Base-by-base conservation (phyloP, 257 asterid species). In the Solanum rostratum region DNA sequence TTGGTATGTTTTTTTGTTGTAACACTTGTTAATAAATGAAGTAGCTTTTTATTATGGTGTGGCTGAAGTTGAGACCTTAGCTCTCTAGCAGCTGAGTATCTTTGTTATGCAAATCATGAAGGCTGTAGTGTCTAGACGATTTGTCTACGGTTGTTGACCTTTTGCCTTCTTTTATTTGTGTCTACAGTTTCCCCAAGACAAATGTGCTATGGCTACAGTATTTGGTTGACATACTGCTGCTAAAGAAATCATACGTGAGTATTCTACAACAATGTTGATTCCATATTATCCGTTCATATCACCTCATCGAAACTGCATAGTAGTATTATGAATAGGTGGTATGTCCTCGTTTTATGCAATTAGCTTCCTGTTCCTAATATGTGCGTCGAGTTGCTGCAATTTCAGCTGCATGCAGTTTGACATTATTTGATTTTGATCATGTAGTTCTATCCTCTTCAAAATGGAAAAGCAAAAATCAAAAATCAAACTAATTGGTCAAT, bases 141-240 rank as follows among this genome's bases (percentile, higher is more conserved):
- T 16, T 78, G 63, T 49, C 82, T 49, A 27, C 0, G 10, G 63
- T 9, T 27, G 5, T 30, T 78, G 60, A 83, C 65, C 43, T 20
- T 29, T 33, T 50, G 53, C 79, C 24, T 83, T 33, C 14, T 46
- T 18, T 46, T 2, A 5, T 76, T 27, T 76, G 62, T 50, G 5
- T 10, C 10, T 54, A 62, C 97, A 97, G 98, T 86, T 97, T 95
- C 86, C 97, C 97, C 49, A 95, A 94, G 97, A 97, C 98, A 20
- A 97, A 95, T 65, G 95, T 97, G 83, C 62, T 94, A 83, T 97
- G 99, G 98, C 87, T 97, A 87, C 98, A 93, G 83, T 95, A 97
- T 87, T 85, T 95, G 94, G 94, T 95, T 16, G 98, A 95, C 86
- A 92, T 94, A 83, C 86, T 97, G 90, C 92, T 94, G 10, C 39